Evolutionary conservation across 2,329 filamentous ascomycete genomes (phyloP), one percentile per base, ranked within the genome.

Genomic region (Botryotinia convoluta): DNA sequence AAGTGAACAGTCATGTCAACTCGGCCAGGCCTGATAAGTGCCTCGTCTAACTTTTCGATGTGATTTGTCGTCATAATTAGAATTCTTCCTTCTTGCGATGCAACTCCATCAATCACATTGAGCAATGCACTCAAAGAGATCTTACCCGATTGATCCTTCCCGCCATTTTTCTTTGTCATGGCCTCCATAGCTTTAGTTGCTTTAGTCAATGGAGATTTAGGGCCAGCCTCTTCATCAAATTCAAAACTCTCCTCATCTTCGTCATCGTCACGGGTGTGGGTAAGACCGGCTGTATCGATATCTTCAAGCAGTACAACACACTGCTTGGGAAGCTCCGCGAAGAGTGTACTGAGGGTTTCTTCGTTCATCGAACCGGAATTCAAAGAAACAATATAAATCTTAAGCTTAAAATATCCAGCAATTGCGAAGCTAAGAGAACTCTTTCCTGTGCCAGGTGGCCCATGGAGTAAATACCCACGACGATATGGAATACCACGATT

Each of bases 401-500:
- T 86, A 83, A 94, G 86, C 74, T 89, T 88, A 80, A 93, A 91
- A 78, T 89, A 87, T 8, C 92, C 92, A 0, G 92, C 91, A 68
- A 93, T 85, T 0, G 92, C 91, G 60, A 93, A 86, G 75, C 88
- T 91, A 1, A 94, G 85, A 63, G 90, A 92, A 62, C 89, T 92
- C 82, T 95, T 96, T 22, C 93, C 93, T 0, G 92, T 95, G 0
- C 93, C 93, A 0, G 93, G 93, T 0, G 93, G 93, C 0, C 94
- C 94, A 76, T 95, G 86, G 26, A 97, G 89, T 0, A 97, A 87
- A 79, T 96, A 97, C 0, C 94, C 94, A 7, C 94, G 87, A 22
- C 94, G 88, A 80, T 97, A 97, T 0, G 94, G 94, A 44, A 97
- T 95, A 0, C 94, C 94, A 10, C 93, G 87, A 77, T 93, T 92